Evolutionary conservation across 2,329 filamentous ascomycete genomes (phyloP).

Genomic region (Talaromyces funiculosus): DNA sequence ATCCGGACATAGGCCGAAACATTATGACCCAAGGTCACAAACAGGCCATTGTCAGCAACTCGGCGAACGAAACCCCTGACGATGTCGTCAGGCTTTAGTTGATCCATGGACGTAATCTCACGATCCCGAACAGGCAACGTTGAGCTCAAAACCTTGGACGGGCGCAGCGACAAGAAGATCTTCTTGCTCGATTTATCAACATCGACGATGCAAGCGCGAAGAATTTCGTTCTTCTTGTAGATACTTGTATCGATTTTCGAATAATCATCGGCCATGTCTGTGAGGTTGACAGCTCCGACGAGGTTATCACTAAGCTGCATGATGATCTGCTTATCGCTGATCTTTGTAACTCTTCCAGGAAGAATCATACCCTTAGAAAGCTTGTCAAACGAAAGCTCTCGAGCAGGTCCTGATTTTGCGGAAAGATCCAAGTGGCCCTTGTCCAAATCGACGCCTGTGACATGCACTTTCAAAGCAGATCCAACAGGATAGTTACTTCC

Average conservation of each 20-base stretch:
- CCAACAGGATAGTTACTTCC: constrained; percentile 79
- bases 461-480: constrained; percentile 76
- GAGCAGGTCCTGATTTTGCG: constrained; percentile 57
- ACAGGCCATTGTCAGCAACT: constrained; percentile 81
- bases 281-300: constrained; percentile 72
- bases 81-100: constrained; percentile 70
- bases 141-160: constrained; percentile 84
- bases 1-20: constrained; percentile 80
- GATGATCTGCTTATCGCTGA: constrained; percentile 75
- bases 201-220: constrained; percentile 78
- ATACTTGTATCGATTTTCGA: constrained; percentile 68
- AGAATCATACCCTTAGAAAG: constrained; percentile 75
- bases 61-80: constrained; percentile 90
- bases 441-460: constrained; percentile 65
- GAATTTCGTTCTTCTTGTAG: constrained; percentile 76
- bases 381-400: constrained; percentile 61
- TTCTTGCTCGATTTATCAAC: constrained; percentile 81
- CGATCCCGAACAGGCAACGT: constrained; percentile 72
- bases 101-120: constrained; percentile 65
- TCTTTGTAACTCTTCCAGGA: constrained; percentile 76
- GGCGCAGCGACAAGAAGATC: constrained; percentile 72
- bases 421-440: constrained; percentile 77
- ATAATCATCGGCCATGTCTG: constrained; percentile 83
- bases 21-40: constrained; percentile 74
- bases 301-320: constrained; percentile 78